These are phyloP conservation scores for Asterella californica DNA, from an alignment of 225 moss, liverwort and hornwort species.

Conservation along the genomic window DNA sequence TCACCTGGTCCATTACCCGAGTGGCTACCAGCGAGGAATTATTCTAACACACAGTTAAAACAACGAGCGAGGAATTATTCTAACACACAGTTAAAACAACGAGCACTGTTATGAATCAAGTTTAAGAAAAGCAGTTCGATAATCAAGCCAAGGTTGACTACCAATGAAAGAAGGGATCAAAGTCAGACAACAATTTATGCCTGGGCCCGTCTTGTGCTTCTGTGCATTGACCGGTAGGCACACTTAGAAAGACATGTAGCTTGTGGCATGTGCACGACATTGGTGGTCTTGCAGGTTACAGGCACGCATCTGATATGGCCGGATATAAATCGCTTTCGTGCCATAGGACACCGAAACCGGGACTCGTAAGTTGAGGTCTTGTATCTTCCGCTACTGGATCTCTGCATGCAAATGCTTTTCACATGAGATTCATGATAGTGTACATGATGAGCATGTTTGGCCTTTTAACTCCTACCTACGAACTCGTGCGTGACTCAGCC, in stretches of 20 bases:
- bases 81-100: too few relatives aligned
- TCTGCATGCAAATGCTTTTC: not conserved
- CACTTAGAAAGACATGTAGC: not conserved
- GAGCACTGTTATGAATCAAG: too few relatives aligned
- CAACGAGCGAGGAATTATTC: too few relatives aligned
- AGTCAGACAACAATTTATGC: not conserved
- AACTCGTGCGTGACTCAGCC: not conserved
- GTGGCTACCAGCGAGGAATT: too few relatives aligned
- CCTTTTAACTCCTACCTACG: not conserved
- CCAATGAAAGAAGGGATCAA: not conserved
- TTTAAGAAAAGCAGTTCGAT: too few relatives aligned
- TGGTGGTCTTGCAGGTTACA: too few relatives aligned
- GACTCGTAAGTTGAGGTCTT: not conserved
- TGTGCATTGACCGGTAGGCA: not conserved
- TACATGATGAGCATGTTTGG: not conserved
- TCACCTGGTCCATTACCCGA: too few relatives aligned
- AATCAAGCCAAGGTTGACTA: not conserved
- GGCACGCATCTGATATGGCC: not conserved
- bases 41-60: too few relatives aligned
- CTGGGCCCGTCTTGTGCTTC: not conserved
- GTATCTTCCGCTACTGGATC: too few relatives aligned
- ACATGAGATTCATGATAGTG: not conserved
- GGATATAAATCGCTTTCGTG: not conserved
- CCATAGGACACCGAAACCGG: not conserved
- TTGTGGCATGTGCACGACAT: not conserved